phyloP scores from a whole-genome alignment of 2,329 filamentous ascomycete genomes.

The Rutstroemia sp. region DNA sequence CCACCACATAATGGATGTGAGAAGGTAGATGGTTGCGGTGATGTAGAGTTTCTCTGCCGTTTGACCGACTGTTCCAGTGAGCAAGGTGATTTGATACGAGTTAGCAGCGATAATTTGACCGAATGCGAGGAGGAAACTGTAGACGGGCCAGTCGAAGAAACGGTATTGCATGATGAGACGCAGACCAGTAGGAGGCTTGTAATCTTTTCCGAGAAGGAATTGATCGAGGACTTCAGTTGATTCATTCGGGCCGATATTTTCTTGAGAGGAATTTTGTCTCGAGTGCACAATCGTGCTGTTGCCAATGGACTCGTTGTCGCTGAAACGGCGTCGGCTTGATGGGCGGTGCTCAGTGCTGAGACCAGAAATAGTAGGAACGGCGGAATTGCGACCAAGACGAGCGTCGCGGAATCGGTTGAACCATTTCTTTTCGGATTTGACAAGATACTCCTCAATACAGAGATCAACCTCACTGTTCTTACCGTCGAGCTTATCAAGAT shows the following conservation, averaged over 20 bases:
- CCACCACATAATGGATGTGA: slow-evolving; percentile 56
- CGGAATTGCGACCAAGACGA: background rate
- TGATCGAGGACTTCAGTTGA: slow-evolving; percentile 24
- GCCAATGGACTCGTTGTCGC: background rate
- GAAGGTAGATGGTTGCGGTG: slow-evolving; percentile 51
- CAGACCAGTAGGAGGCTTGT: slow-evolving; percentile 47
- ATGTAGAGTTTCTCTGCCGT: slow-evolving; percentile 51
- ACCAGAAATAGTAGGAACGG: background rate
- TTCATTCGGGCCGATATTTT: slow-evolving; percentile 2
- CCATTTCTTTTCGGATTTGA: slow-evolving; percentile 61
- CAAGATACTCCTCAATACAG: slow-evolving; percentile 58
- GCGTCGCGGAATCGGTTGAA: slow-evolving; percentile 44
- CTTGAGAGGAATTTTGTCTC: slow-evolving; percentile 7
- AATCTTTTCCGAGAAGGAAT: slow-evolving; percentile 44
- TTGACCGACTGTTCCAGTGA: slow-evolving; percentile 55
- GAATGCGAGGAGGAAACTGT: slow-evolving; percentile 50
- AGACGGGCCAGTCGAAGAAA: slow-evolving; percentile 57
- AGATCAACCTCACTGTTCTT: slow-evolving; percentile 49
- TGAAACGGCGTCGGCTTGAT: slow-evolving; percentile 5
- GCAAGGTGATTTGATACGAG: slow-evolving; percentile 61
- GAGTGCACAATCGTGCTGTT: slow-evolving; percentile 7
- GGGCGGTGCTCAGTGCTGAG: slow-evolving; percentile 34
- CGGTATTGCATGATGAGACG: slow-evolving; percentile 48
- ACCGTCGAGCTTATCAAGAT: slow-evolving; percentile 44
- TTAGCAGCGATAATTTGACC: slow-evolving; percentile 59